These are phyloP conservation scores for Musa acuminata DNA, from an alignment of 176 grass and related monocot genomes.

Conservation along the genomic window DNA sequence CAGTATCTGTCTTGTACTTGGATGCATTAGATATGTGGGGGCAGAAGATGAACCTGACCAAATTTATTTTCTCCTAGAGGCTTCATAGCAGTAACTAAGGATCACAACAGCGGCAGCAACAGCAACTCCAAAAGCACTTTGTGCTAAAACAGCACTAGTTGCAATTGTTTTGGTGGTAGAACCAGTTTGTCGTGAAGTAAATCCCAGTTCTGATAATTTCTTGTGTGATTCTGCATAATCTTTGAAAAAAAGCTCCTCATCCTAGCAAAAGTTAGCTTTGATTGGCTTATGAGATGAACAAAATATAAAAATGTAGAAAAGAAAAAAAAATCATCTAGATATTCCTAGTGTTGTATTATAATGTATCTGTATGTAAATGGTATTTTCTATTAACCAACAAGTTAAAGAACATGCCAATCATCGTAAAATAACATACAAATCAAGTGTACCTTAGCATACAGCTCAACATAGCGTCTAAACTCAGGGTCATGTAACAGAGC, in stretches of 20 bases:
- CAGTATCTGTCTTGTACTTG: too few relatives aligned
- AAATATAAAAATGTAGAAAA: neutral
- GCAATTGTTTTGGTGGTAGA: neutral
- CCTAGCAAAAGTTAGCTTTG: constrained; percentile 22
- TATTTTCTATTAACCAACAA: neutral
- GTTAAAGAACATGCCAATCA: neutral
- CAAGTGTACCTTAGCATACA: constrained; percentile 68
- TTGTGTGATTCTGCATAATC: constrained; percentile 88
- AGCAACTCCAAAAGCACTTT: constrained; percentile 62
- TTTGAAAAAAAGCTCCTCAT: constrained; percentile 84
- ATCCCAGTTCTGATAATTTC: constrained; percentile 86
- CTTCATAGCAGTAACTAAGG: constrained; percentile 54
- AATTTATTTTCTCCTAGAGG: constrained; percentile 36
- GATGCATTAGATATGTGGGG: too few relatives aligned
- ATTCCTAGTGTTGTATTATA: neutral
- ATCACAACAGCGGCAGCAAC: constrained; percentile 74
- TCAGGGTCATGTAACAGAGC: constrained; percentile 61
- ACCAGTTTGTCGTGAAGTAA: constrained; percentile 35
- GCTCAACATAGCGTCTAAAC: constrained; percentile 74
- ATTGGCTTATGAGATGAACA: neutral
- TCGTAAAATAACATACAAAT: neutral
- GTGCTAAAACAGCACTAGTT: constrained; percentile 30
- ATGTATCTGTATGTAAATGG: too few relatives aligned
- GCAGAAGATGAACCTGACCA: neutral
- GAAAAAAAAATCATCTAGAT: neutral